A percentile compares a stretch with the other conserved stretches of the same genome.
These are phyloP conservation scores for Monosiga brevicollis DNA, from an alignment of 78 protist genomes.

Conservation along the genomic window DNA sequence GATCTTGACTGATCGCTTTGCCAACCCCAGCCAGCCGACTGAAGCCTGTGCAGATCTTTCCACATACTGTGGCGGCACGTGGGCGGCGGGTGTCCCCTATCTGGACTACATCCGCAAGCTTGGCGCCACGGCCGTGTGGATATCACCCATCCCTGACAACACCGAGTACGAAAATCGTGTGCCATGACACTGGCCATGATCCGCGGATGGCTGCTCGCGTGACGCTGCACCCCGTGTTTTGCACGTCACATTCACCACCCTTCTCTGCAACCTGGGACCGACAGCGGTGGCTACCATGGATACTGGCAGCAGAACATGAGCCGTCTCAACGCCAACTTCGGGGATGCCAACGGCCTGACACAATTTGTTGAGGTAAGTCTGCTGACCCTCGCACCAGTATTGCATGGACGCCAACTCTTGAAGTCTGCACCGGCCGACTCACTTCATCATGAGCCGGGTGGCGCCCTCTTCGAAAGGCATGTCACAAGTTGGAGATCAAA, in stretches of 20 bases:
- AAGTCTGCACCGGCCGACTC: too few relatives aligned
- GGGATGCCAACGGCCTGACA: slow-evolving; percentile 49
- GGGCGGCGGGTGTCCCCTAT: slow-evolving; percentile 35
- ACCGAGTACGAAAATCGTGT: too few relatives aligned
- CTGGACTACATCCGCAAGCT: slow-evolving; percentile 78
- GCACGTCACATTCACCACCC: too few relatives aligned
- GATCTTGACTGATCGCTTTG: neutral
- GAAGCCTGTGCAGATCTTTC: neutral
- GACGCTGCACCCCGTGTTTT: too few relatives aligned
- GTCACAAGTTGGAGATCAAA: slow-evolving; percentile 16
- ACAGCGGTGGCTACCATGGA: slow-evolving; percentile 82
- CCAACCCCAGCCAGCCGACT: neutral
- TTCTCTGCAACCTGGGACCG: too few relatives aligned
- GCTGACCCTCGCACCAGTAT: slow-evolving; percentile 11
- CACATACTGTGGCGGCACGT: slow-evolving; percentile 85
- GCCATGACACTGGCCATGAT: too few relatives aligned
- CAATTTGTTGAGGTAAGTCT: neutral
- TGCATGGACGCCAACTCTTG: slow-evolving; percentile 29
- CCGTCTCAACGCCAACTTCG: slow-evolving; percentile 52
- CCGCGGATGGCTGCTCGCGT: too few relatives aligned
- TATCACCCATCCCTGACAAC: slow-evolving; percentile 67
- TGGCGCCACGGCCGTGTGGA: slow-evolving; percentile 92
- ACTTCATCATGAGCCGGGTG: too few relatives aligned
- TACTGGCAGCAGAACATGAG: slow-evolving; percentile 47
- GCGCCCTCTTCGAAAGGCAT: neutral